Evolutionary conservation across 2,329 filamentous ascomycete species (phyloP), one percentile per base, ranked within the genome.

Genomic region (Arthrobotrys musiformis): DNA sequence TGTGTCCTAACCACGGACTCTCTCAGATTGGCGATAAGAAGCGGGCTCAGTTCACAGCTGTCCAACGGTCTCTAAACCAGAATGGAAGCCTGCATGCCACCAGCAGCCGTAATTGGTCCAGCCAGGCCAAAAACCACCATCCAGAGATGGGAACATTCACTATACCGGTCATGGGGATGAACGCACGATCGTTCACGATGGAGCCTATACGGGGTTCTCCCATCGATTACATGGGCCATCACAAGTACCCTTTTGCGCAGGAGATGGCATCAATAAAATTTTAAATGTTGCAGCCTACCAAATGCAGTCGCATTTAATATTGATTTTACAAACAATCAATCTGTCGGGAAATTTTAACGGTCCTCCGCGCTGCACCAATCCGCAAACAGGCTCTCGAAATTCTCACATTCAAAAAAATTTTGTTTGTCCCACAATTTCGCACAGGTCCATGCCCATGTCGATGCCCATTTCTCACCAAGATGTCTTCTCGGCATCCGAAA

Each of bases 1-100:
- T 60, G 62, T 42, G 48, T 52, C 58, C 72, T 61, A 62, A 62
- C 62, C 56, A 68, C 42, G 46, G 24, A 15, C 11, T 42, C 56
- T 58, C 67, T 37, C 64, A 28, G 66, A 77, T 66, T 70, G 73
- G 66, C 54, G 73, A 70, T 70, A 70, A 61, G 67, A 70, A 70
- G 73, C 73, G 73, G 70, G 50, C 33, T 28, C 19, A 66, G 48
- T 58, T 26, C 28, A 64, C 52, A 70, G 44, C 50, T 28, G 46
- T 66, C 60, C 60, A 72, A 72, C 69, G 68, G 46, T 64, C 62
- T 72, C 33, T 73, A 61, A 61, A 48, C 56, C 17, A 68, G 48
- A 63, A 64, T 17, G 68, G 58, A 58, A 35, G 28, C 54, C 64
- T 24, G 64, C 64, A 69, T 58, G 37, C 33, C 52, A 64, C 72